Percentiles rank a stretch among this genome's conserved stretches.
Conservation (phyloP, 768 basidiomycete species). For the Phanerochaete sordida region DNA sequence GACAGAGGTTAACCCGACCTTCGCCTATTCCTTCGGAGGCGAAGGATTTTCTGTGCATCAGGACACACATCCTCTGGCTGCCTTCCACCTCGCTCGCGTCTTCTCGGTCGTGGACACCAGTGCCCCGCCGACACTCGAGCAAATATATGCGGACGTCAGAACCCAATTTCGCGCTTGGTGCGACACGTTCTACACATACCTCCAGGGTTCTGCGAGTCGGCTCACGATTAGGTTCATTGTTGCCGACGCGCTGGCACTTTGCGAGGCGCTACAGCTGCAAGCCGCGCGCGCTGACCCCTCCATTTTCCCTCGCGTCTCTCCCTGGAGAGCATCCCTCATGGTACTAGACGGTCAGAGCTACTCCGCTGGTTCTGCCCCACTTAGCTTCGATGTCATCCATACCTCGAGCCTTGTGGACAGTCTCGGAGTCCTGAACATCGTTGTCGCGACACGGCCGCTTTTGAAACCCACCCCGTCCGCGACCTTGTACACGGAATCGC, state of each 20-base stretch:
- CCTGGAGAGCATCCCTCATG: constrained; percentile 10
- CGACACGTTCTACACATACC: background rate
- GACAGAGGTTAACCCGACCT: constrained; percentile 42
- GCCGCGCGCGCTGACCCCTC: background rate
- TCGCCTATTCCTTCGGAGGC: constrained; percentile 37
- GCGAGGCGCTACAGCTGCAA: constrained; percentile 2
- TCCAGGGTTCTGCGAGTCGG: background rate
- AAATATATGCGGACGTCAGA: background rate
- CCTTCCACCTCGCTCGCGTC: constrained; percentile 38
- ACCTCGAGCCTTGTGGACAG: constrained; percentile 20
- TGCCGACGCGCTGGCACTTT: constrained; percentile 15
- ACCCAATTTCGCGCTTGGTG: constrained; percentile 11
- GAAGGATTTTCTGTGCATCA: constrained; percentile 39
- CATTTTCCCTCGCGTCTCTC: background rate
- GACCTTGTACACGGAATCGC: constrained; percentile 17
- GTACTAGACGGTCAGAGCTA: constrained; percentile 12
- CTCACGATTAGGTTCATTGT: constrained; percentile 9
- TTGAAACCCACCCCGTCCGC: constrained; percentile 4
- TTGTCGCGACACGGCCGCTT: constrained; percentile 15
- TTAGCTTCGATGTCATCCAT: constrained; percentile 20
- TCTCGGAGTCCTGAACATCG: constrained; percentile 19
- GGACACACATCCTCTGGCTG: constrained; percentile 36
- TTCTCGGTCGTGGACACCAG: background rate
- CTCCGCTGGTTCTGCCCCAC: constrained; percentile 6
- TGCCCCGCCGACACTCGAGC: background rate